A percentile compares a stretch with the other conserved stretches of the same genome.
Evolutionary conservation across 2,329 filamentous ascomycete species (phyloP).

Genomic region (Nemania diffusa): DNA sequence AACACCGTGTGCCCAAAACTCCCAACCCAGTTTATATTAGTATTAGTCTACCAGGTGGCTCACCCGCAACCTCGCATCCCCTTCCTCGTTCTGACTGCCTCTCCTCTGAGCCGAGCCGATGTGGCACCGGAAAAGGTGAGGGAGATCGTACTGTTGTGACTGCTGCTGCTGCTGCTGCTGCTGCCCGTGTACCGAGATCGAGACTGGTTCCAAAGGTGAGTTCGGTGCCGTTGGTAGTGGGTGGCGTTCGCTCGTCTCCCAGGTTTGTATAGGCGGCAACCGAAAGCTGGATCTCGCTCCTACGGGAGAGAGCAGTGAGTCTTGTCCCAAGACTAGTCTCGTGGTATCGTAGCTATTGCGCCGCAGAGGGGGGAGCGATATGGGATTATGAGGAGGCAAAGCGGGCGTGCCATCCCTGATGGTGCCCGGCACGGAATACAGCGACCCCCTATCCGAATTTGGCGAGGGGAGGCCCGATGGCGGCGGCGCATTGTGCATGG

Average conservation of each 20-base stretch:
- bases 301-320: constrained; percentile 26
- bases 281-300: constrained; percentile 23
- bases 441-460: constrained; percentile 76
- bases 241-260: constrained; percentile 36
- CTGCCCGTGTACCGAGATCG: constrained; percentile 14
- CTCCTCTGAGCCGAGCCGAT: constrained; percentile 2
- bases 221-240: constrained; percentile 51
- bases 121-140: constrained; percentile 7
- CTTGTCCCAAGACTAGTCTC: constrained; percentile 25
- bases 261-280: constrained; percentile 47
- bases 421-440: constrained; percentile 65
- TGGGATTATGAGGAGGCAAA: constrained; percentile 51
- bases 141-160: constrained; percentile 1
- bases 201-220: constrained; percentile 43
- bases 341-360: constrained; percentile 32
- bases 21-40: constrained; percentile 7
- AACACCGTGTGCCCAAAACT: constrained; percentile 15
- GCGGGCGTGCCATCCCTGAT: constrained; percentile 53
- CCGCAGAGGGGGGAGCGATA: constrained; percentile 55
- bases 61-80: constrained; percentile 31
- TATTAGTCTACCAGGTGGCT: constrained; percentile 33
- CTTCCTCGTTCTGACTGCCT: constrained; percentile 28
- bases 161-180: no score
- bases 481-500: constrained; percentile 28
- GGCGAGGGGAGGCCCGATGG: constrained; percentile 48